phyloP scores from a whole-genome alignment of 768 basidiomycete species.

The Ephemerocybe angulata region DNA sequence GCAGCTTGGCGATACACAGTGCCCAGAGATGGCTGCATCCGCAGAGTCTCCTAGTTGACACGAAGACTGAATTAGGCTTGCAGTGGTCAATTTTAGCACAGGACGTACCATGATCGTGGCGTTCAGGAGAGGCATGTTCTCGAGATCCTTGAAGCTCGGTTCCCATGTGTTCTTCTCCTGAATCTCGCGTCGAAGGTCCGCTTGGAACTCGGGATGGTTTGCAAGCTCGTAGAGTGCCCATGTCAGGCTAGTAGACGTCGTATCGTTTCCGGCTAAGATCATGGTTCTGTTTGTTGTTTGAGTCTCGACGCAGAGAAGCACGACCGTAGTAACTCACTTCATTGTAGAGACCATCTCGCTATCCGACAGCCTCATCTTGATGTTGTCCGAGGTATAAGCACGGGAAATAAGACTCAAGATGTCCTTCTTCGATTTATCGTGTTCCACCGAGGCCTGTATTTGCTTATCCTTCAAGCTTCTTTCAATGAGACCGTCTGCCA shows the following conservation, averaged over 20 bases:
- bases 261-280: conserved; percentile 54
- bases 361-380: conserved; percentile 37
- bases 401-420: neutral
- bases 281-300: conserved; percentile 40
- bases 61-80: too few relatives aligned
- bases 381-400: conserved; percentile 48
- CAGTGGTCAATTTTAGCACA: neutral
- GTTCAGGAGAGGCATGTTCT: conserved; percentile 45
- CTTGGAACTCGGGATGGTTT: conserved; percentile 53
- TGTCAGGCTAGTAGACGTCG: conserved; percentile 52
- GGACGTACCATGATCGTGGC: conserved; percentile 46
- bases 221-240: conserved; percentile 67
- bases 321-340: conserved; percentile 45
- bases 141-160: conserved; percentile 45
- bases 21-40: conserved; percentile 51
- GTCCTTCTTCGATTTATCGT: neutral
- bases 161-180: conserved; percentile 36
- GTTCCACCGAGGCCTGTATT: conserved; percentile 32
- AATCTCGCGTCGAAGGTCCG: conserved; percentile 45
- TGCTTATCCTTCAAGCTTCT: conserved; percentile 9
- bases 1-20: conserved; percentile 50
- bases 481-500: conserved; percentile 16
- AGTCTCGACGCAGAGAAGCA: conserved; percentile 31
- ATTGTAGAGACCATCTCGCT: conserved; percentile 47
- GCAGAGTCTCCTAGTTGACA: conserved; percentile 51